phyloP scores from a whole-genome alignment of 176 grass and related monocot species.

The Bonia amplexicaulis region DNA sequence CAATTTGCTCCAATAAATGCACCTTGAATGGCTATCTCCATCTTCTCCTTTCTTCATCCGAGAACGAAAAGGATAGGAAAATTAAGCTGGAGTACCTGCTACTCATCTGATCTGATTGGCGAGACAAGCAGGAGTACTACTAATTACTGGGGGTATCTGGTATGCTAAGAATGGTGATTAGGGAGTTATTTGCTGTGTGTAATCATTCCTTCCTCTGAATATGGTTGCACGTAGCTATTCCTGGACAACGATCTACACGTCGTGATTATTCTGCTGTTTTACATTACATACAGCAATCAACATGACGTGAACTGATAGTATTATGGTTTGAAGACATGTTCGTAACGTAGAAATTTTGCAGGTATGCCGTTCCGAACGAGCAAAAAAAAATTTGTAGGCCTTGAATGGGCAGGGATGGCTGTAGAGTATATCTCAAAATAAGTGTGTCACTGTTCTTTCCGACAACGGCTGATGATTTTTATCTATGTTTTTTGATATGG shows the following conservation, averaged over 20 bases:
- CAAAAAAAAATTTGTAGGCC: too few relatives aligned
- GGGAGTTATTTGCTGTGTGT: not conserved
- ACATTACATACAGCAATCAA: not conserved
- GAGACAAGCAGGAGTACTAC: not conserved
- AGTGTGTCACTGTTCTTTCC: too few relatives aligned
- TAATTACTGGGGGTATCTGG: not conserved
- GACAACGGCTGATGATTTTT: too few relatives aligned
- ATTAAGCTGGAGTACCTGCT: not conserved
- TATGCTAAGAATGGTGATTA: not conserved
- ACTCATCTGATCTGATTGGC: not conserved
- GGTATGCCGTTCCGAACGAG: too few relatives aligned
- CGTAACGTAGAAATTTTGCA: not conserved
- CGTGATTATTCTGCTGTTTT: not conserved
- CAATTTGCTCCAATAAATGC: slow-evolving; percentile 33
- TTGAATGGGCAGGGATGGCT: too few relatives aligned
- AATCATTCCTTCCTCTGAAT: not conserved
- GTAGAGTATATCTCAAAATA: too few relatives aligned
- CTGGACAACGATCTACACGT: not conserved
- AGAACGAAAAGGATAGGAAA: not conserved
- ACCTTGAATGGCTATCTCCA: slow-evolving; percentile 29
- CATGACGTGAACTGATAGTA: too few relatives aligned
- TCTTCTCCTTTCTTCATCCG: not conserved
- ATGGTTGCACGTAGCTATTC: slow-evolving; percentile 34
- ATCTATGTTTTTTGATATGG: too few relatives aligned
- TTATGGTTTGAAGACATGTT: not conserved